Evolutionary conservation across 345 rosid genomes (phyloP), one percentile per base, ranked within the genome.

Genomic region (Crucihimalaya himalaica): DNA sequence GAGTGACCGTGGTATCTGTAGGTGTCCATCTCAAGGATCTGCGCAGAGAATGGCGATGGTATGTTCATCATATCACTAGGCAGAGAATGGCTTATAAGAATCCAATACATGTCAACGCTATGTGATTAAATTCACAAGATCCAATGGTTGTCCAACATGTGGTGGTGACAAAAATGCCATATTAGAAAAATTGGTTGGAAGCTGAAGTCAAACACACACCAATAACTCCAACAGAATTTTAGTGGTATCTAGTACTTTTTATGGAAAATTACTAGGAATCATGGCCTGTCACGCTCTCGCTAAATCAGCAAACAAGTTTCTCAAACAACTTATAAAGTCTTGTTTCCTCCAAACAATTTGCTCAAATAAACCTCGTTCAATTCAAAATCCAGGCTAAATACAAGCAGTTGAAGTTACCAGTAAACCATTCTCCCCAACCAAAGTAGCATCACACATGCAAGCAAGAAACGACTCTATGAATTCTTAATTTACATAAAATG

Each of bases 11-110:
- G 99, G 79, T 92, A 95, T 80, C 98, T 89, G 77, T 95, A 95
- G 14, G 99, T 95, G 82, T 95, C 99, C 98, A 95, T 95, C 82
- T 95, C 99, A 69, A 95, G 96, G 62, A 92, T 89, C 97, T 92
- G 82, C 73, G 27, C 19, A 68, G 27, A 34, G 28, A 50, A 16
- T 23, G 28, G 53, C 8, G 71, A 56, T 3, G 28, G 15, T 35
- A 20, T 45, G 53, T 35, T 76, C 14, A 55, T 55, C 54, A 37
- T 46, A 57, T 19, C 66, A 43, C 8, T 5, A 23, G 18, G 57
- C 8, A 32, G 21, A 60, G 1, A 75, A 21, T 8, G 58, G 63
- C 16, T 14, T 53, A 43, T 61, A n/a, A 29, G 21, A 20, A 40
- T 29, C 54, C 8, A 59, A 35, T n/a, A 32, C 1, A 55, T 8